Evolutionary conservation across 352 stramenopile species (phyloP).

Genomic region (Phytophthora citrophthora): DNA sequence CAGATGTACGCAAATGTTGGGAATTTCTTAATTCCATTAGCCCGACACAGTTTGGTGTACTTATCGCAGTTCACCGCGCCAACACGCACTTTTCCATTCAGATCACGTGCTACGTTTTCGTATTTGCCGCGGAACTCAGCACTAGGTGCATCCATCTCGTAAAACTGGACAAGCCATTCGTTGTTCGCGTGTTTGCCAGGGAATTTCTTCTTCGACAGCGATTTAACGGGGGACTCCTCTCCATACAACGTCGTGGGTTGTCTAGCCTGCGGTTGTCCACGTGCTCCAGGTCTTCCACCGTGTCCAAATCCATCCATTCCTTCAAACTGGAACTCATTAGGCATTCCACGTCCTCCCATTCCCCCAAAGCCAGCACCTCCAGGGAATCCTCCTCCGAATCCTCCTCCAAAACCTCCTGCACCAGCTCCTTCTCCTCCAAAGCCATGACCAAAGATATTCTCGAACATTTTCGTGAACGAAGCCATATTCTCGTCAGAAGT

Average conservation of each 20-base stretch:
- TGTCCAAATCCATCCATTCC: slow-evolving; percentile 83
- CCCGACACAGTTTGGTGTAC: slow-evolving; percentile 57
- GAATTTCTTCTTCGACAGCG: slow-evolving; percentile 79
- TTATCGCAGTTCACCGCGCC: slow-evolving; percentile 84
- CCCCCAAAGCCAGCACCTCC: slow-evolving; percentile 28
- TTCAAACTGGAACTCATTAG: slow-evolving; percentile 80
- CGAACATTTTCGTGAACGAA: slow-evolving; percentile 90
- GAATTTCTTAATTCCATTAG: slow-evolving; percentile 40
- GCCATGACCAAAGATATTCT: slow-evolving; percentile 82
- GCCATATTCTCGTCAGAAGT: slow-evolving; percentile 67
- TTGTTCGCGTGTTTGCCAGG: slow-evolving; percentile 69
- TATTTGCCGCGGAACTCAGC: slow-evolving; percentile 69
- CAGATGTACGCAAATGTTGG: slow-evolving; percentile 80
- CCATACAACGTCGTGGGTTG: slow-evolving; percentile 59
- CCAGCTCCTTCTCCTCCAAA: slow-evolving; percentile 43
- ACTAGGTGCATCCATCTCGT: slow-evolving; percentile 57
- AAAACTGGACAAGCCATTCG: slow-evolving; percentile 88
- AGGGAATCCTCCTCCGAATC: slow-evolving; percentile 38
- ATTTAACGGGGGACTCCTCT: slow-evolving; percentile 63
- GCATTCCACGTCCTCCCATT: slow-evolving; percentile 42
- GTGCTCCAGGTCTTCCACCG: slow-evolving; percentile 28
- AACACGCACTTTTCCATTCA: slow-evolving; percentile 75
- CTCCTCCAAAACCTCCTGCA: slow-evolving; percentile 36
- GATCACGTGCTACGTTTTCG: slow-evolving; percentile 71
- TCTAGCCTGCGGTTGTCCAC: slow-evolving; percentile 7